Conservation (phyloP, 805 yeast species). For the Phaffomyces opuntiae region DNA sequence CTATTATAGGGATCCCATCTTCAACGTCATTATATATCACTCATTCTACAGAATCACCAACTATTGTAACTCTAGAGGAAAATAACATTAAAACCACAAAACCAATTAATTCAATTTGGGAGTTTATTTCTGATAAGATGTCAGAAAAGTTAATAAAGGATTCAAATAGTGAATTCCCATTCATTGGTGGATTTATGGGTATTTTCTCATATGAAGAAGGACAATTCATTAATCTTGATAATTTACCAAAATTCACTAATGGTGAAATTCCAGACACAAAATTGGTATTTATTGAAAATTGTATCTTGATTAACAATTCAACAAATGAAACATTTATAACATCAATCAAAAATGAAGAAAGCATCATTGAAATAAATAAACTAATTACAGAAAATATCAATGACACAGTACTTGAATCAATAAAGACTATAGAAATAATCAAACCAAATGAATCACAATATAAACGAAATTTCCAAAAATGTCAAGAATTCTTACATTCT, state of each 20-base stretch:
- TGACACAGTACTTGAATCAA: not conserved
- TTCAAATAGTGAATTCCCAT: conserved; percentile 45
- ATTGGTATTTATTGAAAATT: conserved; percentile 61
- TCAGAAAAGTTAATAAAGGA: conserved; percentile 20
- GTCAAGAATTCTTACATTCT: conserved; percentile 59
- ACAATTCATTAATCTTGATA: conserved; percentile 27
- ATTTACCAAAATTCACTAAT: conserved; percentile 32
- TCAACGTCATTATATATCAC: conserved; percentile 38
- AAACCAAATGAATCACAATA: conserved; percentile 53
- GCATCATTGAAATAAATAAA: conserved; percentile 19
- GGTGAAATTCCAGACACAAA: conserved; percentile 62
- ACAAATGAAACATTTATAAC: conserved; percentile 42
- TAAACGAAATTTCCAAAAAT: conserved; percentile 43
- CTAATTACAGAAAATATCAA: not conserved
- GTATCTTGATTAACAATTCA: conserved; percentile 47
- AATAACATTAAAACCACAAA: not conserved
- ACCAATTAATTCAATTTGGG: conserved; percentile 40
- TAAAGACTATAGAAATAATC: conserved; percentile 25
- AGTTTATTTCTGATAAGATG: conserved; percentile 44
- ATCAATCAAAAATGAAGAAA: conserved; percentile 29
- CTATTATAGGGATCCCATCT: conserved; percentile 72
- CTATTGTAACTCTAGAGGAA: conserved; percentile 1
- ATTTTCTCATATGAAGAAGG: conserved; percentile 87
- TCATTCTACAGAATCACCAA: conserved; percentile 46
- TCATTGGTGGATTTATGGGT: conserved; percentile 90